These are phyloP conservation scores for Septoria linicola DNA, from an alignment of 2,329 filamentous ascomycete species.

Conservation along the genomic window DNA sequence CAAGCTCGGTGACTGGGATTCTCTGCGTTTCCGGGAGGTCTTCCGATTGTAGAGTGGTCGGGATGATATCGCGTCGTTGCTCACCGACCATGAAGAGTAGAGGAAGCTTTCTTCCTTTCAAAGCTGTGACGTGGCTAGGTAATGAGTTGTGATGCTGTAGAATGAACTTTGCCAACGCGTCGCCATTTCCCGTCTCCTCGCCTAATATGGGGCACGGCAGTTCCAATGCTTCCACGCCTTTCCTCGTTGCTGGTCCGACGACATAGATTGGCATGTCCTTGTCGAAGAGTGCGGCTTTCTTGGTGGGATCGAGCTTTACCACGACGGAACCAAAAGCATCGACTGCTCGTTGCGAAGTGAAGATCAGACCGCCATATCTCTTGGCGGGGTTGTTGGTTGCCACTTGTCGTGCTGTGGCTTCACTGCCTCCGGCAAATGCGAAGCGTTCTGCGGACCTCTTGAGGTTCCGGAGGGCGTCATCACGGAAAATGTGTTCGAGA, in stretches of 20 bases:
- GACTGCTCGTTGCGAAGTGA: constrained; percentile 80
- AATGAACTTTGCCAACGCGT: constrained; percentile 74
- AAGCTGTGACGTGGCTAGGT: constrained; percentile 30
- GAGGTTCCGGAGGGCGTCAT: constrained; percentile 57
- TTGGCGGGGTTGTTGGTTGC: constrained; percentile 38
- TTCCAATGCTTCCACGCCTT: constrained; percentile 62
- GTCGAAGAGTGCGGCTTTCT: constrained; percentile 42
- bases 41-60: constrained; percentile 68
- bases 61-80: constrained; percentile 84
- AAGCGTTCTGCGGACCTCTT: constrained; percentile 51
- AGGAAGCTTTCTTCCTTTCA: constrained; percentile 53
- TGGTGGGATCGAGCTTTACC: constrained; percentile 46
- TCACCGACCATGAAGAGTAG: constrained; percentile 89
- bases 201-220: constrained; percentile 65
- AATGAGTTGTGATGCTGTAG: constrained; percentile 67
- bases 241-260: constrained; percentile 77
- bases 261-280: constrained; percentile 66
- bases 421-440: constrained; percentile 39
- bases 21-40: constrained; percentile 50
- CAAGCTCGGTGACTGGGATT: constrained; percentile 72
- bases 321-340: constrained; percentile 71
- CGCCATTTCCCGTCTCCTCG: constrained; percentile 80
- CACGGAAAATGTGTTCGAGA: constrained; percentile 67
- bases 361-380: constrained; percentile 73
- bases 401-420: constrained; percentile 31